A percentile compares a stretch with the other conserved stretches of the same genome.
phyloP scores from a whole-genome alignment of 352 stramenopile genomes.

The Paralagenidium karlingii region DNA sequence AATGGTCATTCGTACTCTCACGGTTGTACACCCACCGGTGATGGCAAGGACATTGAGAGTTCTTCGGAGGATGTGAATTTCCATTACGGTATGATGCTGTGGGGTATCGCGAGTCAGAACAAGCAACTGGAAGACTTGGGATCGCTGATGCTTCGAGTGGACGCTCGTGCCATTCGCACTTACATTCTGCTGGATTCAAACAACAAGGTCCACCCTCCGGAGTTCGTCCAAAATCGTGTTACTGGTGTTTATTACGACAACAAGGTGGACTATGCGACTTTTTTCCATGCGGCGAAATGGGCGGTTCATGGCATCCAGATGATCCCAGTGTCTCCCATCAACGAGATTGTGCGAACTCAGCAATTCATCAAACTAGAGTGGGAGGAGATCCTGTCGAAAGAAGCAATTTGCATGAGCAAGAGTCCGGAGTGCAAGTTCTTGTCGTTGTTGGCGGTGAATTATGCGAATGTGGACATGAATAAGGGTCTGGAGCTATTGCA shows the following conservation, averaged over 20 bases:
- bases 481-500: slow-evolving; percentile 26
- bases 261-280: slow-evolving; percentile 81
- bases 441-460: slow-evolving; percentile 57
- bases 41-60: slow-evolving; percentile 95
- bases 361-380: slow-evolving; percentile 59
- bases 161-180: slow-evolving; percentile 88
- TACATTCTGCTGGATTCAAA: slow-evolving; percentile 92
- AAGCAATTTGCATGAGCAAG: slow-evolving; percentile 21
- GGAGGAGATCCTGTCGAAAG: slow-evolving; percentile 54
- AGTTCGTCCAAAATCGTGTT: slow-evolving; percentile 76
- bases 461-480: slow-evolving; percentile 36
- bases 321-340: slow-evolving; percentile 84
- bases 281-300: slow-evolving; percentile 73
- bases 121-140: slow-evolving; percentile 78
- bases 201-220: slow-evolving; percentile 47
- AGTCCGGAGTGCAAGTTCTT: slow-evolving; percentile 33
- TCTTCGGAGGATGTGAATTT: slow-evolving; percentile 95
- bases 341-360: slow-evolving; percentile 39
- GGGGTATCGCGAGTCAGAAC: slow-evolving; percentile 64
- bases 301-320: slow-evolving; percentile 88
- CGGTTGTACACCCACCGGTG: slow-evolving; percentile 89
- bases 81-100: slow-evolving; percentile 95
- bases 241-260: slow-evolving; percentile 63
- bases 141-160: slow-evolving; percentile 83
- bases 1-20: slow-evolving; percentile 94